Percentiles rank a stretch among this genome's conserved stretches.
These are phyloP conservation scores for Arthrobotrys sphaeroides DNA, from an alignment of 2,329 filamentous ascomycete species.

Conservation along the genomic window DNA sequence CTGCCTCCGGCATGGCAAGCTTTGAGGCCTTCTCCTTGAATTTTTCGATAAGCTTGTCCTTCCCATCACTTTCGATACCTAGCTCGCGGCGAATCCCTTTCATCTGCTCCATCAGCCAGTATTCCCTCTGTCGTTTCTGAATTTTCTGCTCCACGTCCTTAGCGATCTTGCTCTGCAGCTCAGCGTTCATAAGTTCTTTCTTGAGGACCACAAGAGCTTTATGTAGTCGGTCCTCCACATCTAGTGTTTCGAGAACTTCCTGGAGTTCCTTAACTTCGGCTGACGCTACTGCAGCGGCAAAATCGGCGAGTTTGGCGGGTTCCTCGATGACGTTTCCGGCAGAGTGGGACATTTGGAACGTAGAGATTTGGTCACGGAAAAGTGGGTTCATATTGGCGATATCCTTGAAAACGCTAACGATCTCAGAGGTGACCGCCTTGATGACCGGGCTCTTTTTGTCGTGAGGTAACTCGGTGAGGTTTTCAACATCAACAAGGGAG, in stretches of 20 bases:
- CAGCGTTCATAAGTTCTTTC: conserved; percentile 98
- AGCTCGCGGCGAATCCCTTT: conserved; percentile 96
- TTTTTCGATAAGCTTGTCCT: conserved; percentile 96
- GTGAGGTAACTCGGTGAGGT: conserved; percentile 85
- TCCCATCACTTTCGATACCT: conserved; percentile 95
- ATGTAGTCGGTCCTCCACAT: conserved; percentile 89
- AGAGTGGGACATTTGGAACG: conserved; percentile 94
- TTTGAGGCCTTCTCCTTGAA: conserved; percentile 96
- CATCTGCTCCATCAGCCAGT: conserved; percentile 99
- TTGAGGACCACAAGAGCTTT: conserved; percentile 93
- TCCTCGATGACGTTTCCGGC: conserved; percentile 95
- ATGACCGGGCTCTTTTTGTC: conserved; percentile 91
- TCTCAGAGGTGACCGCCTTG: conserved; percentile 92
- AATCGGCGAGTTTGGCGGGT: conserved; percentile 93
- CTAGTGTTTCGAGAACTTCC: conserved; percentile 85
- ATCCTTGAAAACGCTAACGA: conserved; percentile 98
- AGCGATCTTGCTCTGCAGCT: conserved; percentile 94
- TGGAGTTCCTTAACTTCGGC: conserved; percentile 92
- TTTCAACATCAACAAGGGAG: conserved; percentile 94
- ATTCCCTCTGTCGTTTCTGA: conserved; percentile 94
- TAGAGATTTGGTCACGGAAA: conserved; percentile 96
- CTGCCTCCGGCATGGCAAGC: conserved; percentile 93
- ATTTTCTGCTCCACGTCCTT: conserved; percentile 99
- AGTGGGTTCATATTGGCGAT: conserved; percentile 92
- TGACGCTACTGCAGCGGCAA: conserved; percentile 94